Evolutionary conservation across 306 rosid species (phyloP).

Genomic region (Medicago ruthenica): DNA sequence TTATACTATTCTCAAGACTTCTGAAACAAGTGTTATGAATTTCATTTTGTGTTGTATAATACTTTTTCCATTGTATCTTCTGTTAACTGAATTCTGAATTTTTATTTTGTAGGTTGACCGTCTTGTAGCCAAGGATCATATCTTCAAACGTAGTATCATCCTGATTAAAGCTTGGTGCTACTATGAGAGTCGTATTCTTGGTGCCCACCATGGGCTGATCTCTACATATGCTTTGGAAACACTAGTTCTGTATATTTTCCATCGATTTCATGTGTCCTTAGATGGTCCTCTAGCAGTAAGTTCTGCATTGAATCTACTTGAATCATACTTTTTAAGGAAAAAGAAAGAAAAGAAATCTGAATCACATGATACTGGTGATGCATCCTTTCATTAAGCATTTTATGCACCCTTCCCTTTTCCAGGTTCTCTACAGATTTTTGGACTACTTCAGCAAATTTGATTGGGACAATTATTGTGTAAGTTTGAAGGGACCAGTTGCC

Average conservation of each 20-base stretch:
- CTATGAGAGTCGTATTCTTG: slow-evolving; percentile 89
- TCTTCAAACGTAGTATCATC: slow-evolving; percentile 86
- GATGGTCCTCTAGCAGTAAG: slow-evolving; percentile 85
- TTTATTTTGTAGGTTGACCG: slow-evolving; percentile 69
- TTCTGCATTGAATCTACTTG: slow-evolving; percentile 42
- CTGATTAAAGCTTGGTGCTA: slow-evolving; percentile 93
- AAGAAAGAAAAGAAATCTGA: slow-evolving; percentile 36
- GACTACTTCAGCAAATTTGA: slow-evolving; percentile 90
- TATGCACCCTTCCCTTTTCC: slow-evolving; percentile 38
- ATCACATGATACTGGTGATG: slow-evolving; percentile 36
- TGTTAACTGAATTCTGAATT: slow-evolving; percentile 36
- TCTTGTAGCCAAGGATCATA: slow-evolving; percentile 73
- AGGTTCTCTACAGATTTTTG: slow-evolving; percentile 88
- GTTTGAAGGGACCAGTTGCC: slow-evolving; percentile 85
- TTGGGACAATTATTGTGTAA: slow-evolving; percentile 84
- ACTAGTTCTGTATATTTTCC: slow-evolving; percentile 80
- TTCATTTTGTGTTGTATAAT: slow-evolving; percentile 13
- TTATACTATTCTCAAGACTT: slow-evolving; percentile 33
- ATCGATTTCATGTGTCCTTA: slow-evolving; percentile 68
- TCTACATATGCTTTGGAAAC: slow-evolving; percentile 96
- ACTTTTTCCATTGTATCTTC: slow-evolving; percentile 22
- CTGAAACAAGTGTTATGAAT: slow-evolving; percentile 17
- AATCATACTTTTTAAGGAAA: slow-evolving; percentile 27
- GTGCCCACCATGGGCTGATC: slow-evolving; percentile 89
- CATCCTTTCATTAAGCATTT: slow-evolving; percentile 40